A percentile compares a stretch with the other conserved stretches of the same genome.
phyloP scores from a whole-genome alignment of 2,329 filamentous ascomycete species.

The Elsinoe batatas region DNA sequence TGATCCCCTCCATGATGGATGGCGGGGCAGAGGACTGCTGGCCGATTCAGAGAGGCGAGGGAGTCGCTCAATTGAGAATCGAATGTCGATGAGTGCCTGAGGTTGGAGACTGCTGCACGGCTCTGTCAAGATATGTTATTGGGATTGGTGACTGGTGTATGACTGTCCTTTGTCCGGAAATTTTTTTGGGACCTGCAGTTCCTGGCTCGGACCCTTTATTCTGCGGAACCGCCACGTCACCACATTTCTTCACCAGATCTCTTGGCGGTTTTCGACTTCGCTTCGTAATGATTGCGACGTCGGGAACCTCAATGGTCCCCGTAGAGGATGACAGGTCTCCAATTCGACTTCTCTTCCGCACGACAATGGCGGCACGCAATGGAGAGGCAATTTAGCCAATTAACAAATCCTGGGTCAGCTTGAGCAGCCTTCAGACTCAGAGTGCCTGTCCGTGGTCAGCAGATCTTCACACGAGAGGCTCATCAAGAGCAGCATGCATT shows the following conservation, averaged over 20 bases:
- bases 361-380: too few relatives aligned
- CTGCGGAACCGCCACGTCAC: neutral
- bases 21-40: neutral
- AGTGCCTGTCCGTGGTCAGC: too few relatives aligned
- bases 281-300: too few relatives aligned
- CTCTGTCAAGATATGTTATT: neutral
- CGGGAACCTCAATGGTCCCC: too few relatives aligned
- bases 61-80: too few relatives aligned
- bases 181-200: conserved; percentile 1
- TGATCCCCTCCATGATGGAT: conserved; percentile 38
- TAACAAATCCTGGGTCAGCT: too few relatives aligned
- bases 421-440: too few relatives aligned
- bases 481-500: too few relatives aligned
- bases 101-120: neutral
- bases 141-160: neutral
- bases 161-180: conserved; percentile 6
- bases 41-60: neutral
- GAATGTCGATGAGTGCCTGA: neutral
- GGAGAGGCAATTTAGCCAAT: too few relatives aligned
- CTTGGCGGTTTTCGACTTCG: neutral
- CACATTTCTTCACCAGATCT: neutral
- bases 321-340: too few relatives aligned
- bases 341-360: too few relatives aligned
- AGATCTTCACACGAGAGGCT: too few relatives aligned
- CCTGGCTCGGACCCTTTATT: conserved; percentile 4